phyloP scores from a whole-genome alignment of 345 rosid genomes.

The Boechera retrofracta region DNA sequence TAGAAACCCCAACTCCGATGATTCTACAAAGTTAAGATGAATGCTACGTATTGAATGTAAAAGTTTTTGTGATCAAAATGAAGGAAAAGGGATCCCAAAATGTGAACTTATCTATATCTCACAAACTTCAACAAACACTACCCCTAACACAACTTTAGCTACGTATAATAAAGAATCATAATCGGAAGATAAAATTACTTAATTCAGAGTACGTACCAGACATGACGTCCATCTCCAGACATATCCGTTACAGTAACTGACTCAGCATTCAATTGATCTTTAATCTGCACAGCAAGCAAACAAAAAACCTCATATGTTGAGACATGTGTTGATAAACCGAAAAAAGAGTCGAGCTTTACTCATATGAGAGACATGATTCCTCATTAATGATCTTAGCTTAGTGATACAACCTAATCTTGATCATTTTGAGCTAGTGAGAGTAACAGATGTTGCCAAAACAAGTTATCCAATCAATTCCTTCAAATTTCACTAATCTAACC shows the following conservation, averaged over 20 bases:
- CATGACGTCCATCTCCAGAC: slow-evolving; percentile 97
- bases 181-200: not conserved
- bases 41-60: not conserved
- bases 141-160: not conserved
- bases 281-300: slow-evolving; percentile 57
- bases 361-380: slow-evolving; percentile 3
- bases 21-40: not conserved
- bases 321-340: not conserved
- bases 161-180: not conserved
- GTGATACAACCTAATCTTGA: not conserved
- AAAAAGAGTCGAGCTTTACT: not conserved
- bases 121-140: not conserved
- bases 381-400: not conserved
- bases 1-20: slow-evolving; percentile 1
- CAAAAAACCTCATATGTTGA: slow-evolving; percentile 2
- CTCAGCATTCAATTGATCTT: slow-evolving; percentile 78
- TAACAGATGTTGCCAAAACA: not conserved
- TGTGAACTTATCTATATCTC: not conserved
- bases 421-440: slow-evolving; percentile 20
- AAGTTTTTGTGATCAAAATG: not conserved
- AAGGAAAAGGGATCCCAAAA: not conserved
- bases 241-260: slow-evolving; percentile 82
- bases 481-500: not conserved
- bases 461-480: slow-evolving; percentile 14
- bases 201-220: slow-evolving; percentile 55